Evolutionary conservation across 169 alveolate species (phyloP).

Genomic region (Perkinsus marinus): DNA sequence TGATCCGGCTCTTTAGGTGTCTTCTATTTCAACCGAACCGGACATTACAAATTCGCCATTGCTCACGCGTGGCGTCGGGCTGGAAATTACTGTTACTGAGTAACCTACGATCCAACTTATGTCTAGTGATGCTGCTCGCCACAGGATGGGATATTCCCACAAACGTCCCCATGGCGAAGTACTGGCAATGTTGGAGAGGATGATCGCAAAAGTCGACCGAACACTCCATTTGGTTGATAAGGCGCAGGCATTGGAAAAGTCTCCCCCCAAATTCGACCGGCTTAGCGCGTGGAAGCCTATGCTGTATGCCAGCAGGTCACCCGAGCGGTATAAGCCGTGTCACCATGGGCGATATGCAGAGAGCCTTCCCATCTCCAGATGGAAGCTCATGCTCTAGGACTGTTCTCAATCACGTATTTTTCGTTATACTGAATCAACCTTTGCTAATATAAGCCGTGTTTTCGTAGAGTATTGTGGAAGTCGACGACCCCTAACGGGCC

Average conservation of each 20-base stretch:
- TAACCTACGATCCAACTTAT: background rate
- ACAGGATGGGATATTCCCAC: background rate
- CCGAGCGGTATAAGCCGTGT: background rate
- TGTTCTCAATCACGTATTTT: background rate
- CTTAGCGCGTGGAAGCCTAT: background rate
- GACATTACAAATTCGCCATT: background rate
- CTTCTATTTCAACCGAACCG: background rate
- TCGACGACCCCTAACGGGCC: background rate
- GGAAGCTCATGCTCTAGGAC: background rate
- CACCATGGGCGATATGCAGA: background rate
- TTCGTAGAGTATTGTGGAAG: background rate
- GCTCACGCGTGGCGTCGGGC: background rate
- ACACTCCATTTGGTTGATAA: background rate
- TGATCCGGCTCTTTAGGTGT: background rate
- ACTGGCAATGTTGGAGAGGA: background rate
- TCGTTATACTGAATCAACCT: background rate
- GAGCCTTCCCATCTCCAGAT: background rate
- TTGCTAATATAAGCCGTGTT: background rate
- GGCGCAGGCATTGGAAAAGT: background rate
- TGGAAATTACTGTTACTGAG: background rate
- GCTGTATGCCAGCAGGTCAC: background rate
- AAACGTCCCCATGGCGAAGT: background rate
- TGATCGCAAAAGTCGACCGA: background rate
- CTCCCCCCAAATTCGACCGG: background rate
- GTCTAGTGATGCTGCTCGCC: background rate